Base-by-base conservation (phyloP, 768 basidiomycete species). In the Podaxis sp. region DNA sequence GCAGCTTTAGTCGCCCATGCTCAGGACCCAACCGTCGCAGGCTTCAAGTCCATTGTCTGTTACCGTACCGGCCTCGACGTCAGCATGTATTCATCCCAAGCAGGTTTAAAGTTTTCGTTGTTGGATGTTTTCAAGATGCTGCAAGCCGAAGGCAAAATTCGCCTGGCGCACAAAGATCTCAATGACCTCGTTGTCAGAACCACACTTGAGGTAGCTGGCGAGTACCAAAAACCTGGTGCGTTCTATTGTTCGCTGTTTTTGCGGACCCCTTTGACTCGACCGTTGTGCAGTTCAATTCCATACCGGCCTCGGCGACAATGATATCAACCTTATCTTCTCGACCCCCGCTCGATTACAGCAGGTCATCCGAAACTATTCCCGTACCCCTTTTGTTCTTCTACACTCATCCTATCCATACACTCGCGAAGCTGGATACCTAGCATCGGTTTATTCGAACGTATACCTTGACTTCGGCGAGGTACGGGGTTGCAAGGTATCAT, bases 391-490 rank as follows among this genome's bases (percentile, higher is more conserved):
- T 62, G 84, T 93, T 20, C 78, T 93, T 15, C 78, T 93, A 1
- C 91, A 93, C 68, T 81, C 89, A 3, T 81, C 86, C n/a, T 93
- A 93, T 68, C 91, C 91, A 0, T 92, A 82, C 71, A 89, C 85
- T 3, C 82, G 87, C 46, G 91, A 93, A 62, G 90, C 90, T 5
- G 90, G 88, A 4, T 93, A 93, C 72, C 80, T 93, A 55, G 79
- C 89, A 0, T 77, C 89, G 0, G 83, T 88, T 11, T 91, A 91
- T 66, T 69, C 77, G 55, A 93, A 93, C 65, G 90, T 91, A 11
- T 92, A 82, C 68, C 76, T 92, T 50, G 91, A 93, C 72, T 89
- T 93, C 70, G 91, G 91, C 44, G 88, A 90, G 76, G 84, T 83
- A 58, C 30, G 68, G 56, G 13, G n/a, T 13, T 50, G 10, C 15